phyloP scores from a whole-genome alignment of 2,329 filamentous ascomycete genomes.

The Coleophoma crateriformis region DNA sequence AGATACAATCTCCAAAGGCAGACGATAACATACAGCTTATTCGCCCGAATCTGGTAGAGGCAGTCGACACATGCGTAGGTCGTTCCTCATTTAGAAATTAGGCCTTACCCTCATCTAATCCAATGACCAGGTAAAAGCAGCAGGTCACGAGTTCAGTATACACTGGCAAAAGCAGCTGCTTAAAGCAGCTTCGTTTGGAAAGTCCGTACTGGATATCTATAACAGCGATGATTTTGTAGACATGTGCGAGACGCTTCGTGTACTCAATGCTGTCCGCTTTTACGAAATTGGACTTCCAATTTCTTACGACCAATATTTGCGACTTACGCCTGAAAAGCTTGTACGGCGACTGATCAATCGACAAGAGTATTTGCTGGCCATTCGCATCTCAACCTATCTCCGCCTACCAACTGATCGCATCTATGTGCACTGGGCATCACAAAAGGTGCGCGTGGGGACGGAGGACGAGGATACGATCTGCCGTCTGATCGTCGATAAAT shows the following conservation, averaged over 20 bases:
- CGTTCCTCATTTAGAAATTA: background rate
- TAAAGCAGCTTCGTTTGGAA: conserved; percentile 96
- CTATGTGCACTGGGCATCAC: conserved; percentile 94
- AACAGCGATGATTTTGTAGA: conserved; percentile 99
- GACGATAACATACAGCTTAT: conserved; percentile 98
- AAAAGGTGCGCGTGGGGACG: conserved; percentile 80
- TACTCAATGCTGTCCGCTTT: conserved; percentile 86
- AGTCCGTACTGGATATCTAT: conserved; percentile 94
- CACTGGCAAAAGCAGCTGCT: conserved; percentile 94
- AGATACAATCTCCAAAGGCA: conserved; percentile 91
- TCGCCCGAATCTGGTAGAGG: conserved; percentile 78
- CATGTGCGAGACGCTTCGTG: conserved; percentile 90
- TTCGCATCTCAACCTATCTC: conserved; percentile 83
- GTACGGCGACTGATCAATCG: conserved; percentile 81
- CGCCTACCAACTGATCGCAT: conserved; percentile 82
- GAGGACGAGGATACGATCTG: conserved; percentile 89
- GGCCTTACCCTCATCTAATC: conserved; percentile 8
- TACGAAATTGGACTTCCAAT: conserved; percentile 87
- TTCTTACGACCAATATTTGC: conserved; percentile 90
- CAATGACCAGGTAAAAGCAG: conserved; percentile 59
- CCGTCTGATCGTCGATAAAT: conserved; percentile 75
- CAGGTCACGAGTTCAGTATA: conserved; percentile 83
- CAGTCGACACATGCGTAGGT: conserved; percentile 76
- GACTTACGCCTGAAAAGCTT: conserved; percentile 84
- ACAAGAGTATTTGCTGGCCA: conserved; percentile 83